phyloP scores from a whole-genome alignment of 2,329 filamentous ascomycete genomes.

The Emmonsiellopsis sp. region DNA sequence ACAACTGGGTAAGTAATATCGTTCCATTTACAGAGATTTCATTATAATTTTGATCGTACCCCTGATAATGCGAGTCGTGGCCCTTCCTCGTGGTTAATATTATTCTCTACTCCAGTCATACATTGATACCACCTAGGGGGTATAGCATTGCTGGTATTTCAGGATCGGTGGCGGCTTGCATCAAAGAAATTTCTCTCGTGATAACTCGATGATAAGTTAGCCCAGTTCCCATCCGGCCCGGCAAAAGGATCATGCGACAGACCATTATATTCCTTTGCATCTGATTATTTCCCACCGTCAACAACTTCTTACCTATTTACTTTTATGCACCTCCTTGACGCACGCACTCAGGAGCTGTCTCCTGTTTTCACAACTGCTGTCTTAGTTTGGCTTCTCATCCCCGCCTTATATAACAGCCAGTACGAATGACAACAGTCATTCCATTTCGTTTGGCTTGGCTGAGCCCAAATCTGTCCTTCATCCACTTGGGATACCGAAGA shows the following conservation, averaged over 20 bases:
- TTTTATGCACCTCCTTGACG: too few relatives aligned
- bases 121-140: constrained; percentile 77
- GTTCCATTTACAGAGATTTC: too few relatives aligned
- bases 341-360: too few relatives aligned
- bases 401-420: too few relatives aligned
- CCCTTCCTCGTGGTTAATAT: background rate
- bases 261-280: constrained; percentile 8
- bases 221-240: constrained; percentile 12
- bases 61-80: background rate
- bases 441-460: too few relatives aligned
- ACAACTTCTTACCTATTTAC: background rate
- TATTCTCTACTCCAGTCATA: constrained; percentile 51
- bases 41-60: too few relatives aligned
- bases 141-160: constrained; percentile 83
- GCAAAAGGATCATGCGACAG: constrained; percentile 7
- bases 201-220: constrained; percentile 51
- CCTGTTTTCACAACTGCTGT: too few relatives aligned
- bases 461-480: too few relatives aligned
- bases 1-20: constrained; percentile 64
- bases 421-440: too few relatives aligned
- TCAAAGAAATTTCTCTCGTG: constrained; percentile 79
- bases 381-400: too few relatives aligned
- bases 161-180: constrained; percentile 69
- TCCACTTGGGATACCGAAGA: too few relatives aligned
- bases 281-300: background rate